Percentiles rank a stretch among this genome's conserved stretches.
Conservation (phyloP, 1,284 basidiomycete species). For the Athelia psychrophila region DNA sequence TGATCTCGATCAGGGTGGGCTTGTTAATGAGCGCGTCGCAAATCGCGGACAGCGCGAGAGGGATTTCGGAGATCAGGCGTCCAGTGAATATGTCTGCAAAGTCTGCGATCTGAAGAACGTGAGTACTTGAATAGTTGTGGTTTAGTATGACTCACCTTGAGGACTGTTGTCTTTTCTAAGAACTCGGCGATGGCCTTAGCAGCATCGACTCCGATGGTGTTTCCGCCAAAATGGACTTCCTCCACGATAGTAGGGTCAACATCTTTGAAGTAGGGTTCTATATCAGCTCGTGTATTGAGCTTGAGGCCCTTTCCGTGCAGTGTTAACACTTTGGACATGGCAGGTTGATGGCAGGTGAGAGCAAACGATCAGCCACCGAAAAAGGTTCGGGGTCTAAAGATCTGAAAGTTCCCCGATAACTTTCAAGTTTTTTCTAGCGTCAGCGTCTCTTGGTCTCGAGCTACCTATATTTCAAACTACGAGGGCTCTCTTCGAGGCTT, state of each 20-base stretch:
- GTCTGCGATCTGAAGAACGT: slow-evolving; percentile 74
- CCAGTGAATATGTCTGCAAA: slow-evolving; percentile 99
- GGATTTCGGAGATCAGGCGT: slow-evolving; percentile 94
- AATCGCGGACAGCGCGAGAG: slow-evolving; percentile 83
- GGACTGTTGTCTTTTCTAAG: slow-evolving; percentile 63
- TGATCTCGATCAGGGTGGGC: slow-evolving; percentile 80
- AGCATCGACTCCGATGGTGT: slow-evolving; percentile 95
- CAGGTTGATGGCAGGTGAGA: not conserved
- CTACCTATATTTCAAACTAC: too few species aligned
- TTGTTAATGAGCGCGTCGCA: slow-evolving; percentile 86
- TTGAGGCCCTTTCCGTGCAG: slow-evolving; percentile 79
- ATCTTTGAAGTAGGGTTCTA: slow-evolving; percentile 74
- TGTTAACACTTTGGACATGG: slow-evolving; percentile 29
- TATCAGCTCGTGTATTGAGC: slow-evolving; percentile 78
- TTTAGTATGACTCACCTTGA: slow-evolving; percentile 57
- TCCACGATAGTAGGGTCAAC: slow-evolving; percentile 69
- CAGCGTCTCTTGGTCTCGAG: not conserved
- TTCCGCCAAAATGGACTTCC: slow-evolving; percentile 93
- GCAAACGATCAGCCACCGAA: not conserved
- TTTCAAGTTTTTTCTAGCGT: not conserved
- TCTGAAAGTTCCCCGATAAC: not conserved
- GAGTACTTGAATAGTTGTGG: slow-evolving; percentile 2
- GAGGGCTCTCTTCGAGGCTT: too few species aligned
- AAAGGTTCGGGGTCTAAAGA: too few species aligned
- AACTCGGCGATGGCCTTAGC: slow-evolving; percentile 84